phyloP scores from a whole-genome alignment of 441 rosid species.

The Populus trichocarpa region DNA sequence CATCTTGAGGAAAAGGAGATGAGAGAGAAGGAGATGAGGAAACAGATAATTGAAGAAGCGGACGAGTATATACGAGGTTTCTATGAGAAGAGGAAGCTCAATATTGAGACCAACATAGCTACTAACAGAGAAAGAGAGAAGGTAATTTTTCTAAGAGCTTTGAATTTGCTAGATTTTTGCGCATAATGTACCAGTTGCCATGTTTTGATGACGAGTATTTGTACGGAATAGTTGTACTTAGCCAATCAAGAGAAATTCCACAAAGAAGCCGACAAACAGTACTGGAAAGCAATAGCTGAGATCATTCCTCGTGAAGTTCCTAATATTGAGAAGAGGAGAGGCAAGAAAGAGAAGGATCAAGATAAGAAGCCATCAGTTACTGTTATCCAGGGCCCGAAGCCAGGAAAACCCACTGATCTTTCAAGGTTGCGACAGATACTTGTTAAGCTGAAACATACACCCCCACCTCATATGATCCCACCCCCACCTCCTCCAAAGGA shows the following conservation, averaged over 20 bases:
- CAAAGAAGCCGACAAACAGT: conserved; percentile 68
- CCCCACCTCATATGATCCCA: conserved; percentile 91
- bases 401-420: conserved; percentile 93
- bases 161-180: not conserved
- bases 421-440: conserved; percentile 86
- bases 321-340: conserved; percentile 76
- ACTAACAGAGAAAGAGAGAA: conserved; percentile 68
- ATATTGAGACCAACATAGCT: conserved; percentile 55
- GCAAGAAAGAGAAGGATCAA: conserved; percentile 79
- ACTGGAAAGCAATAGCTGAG: conserved; percentile 79
- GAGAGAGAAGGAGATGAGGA: conserved; percentile 72
- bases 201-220: not conserved
- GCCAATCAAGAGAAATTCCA: conserved; percentile 78
- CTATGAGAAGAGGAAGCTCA: conserved; percentile 66
- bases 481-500: conserved; percentile 56
- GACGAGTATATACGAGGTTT: conserved; percentile 53
- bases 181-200: not conserved
- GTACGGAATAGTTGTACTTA: conserved; percentile 44
- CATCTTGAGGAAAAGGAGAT: conserved; percentile 79
- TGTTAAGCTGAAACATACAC: conserved; percentile 77
- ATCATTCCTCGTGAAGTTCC: conserved; percentile 68
- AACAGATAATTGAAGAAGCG: conserved; percentile 61
- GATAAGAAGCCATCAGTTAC: conserved; percentile 67
- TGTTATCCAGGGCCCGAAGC: conserved; percentile 88
- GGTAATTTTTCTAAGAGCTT: conserved; percentile 27